These are phyloP conservation scores for Cucurbita moschata DNA, from an alignment of 306 rosid genomes.

Conservation along the genomic window DNA sequence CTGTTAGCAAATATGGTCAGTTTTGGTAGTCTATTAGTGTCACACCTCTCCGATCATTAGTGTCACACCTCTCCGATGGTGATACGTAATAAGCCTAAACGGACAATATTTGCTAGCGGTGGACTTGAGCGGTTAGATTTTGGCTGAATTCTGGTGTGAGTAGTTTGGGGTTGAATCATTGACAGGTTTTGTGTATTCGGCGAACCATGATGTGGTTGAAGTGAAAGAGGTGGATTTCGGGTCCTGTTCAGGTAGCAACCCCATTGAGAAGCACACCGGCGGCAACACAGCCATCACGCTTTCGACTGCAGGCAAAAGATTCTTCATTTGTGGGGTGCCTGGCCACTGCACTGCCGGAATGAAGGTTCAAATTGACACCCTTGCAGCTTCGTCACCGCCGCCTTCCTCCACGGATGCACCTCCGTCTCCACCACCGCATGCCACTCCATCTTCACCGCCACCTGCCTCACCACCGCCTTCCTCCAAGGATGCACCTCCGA, in stretches of 20 bases:
- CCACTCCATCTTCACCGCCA: conserved; percentile 12
- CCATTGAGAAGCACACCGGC: conserved; percentile 37
- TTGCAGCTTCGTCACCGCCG: conserved; percentile 29
- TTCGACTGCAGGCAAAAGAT: conserved; percentile 50
- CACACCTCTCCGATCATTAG: too few species aligned
- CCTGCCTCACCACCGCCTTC: conserved; percentile 17
- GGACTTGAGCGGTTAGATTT: too few species aligned
- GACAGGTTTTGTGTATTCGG: conserved; percentile 53
- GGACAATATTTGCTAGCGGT: too few species aligned
- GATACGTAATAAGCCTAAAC: too few species aligned
- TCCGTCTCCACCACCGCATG: conserved; percentile 4
- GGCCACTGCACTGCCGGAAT: conserved; percentile 75
- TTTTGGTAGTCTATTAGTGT: too few species aligned
- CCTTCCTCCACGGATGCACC: conserved; percentile 20
- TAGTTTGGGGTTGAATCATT: background rate
- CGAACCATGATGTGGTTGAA: conserved; percentile 62
- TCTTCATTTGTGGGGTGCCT: conserved; percentile 58
- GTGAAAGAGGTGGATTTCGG: conserved; percentile 62
- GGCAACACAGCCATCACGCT: conserved; percentile 56
- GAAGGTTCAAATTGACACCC: conserved; percentile 60
- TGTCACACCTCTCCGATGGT: too few species aligned
- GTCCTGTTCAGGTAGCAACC: conserved; percentile 37
- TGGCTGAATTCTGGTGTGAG: background rate
- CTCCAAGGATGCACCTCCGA: background rate
- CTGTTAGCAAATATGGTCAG: too few species aligned